A percentile compares a stretch with the other conserved stretches of the same genome.
Conservation (phyloP, 140 eudicot species). For the Cichorium intybus region DNA sequence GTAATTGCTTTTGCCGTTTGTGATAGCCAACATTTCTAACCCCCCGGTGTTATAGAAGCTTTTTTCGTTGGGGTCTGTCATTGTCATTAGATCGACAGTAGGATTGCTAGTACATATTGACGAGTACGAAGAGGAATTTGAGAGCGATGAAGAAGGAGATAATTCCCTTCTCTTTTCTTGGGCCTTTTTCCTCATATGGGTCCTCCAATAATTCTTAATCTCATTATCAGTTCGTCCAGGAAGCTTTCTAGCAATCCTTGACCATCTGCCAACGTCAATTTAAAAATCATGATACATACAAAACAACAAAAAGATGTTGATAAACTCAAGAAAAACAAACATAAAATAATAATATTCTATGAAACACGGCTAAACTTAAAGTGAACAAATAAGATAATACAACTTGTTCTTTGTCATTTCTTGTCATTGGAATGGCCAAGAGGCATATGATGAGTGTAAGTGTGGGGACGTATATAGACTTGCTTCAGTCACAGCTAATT, state of each 20-base stretch:
- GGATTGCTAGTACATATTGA: slow-evolving; percentile 30
- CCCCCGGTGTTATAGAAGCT: slow-evolving; percentile 54
- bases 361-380: not conserved
- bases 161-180: slow-evolving; percentile 43
- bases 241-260: slow-evolving; percentile 59
- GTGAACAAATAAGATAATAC: slow-evolving; percentile 19
- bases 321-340: slow-evolving; percentile 1
- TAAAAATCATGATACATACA: not conserved
- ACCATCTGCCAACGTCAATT: slow-evolving; percentile 46
- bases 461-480: slow-evolving; percentile 21
- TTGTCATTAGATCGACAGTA: slow-evolving; percentile 24
- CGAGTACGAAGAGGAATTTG: slow-evolving; percentile 42
- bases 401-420: slow-evolving; percentile 34
- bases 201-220: slow-evolving; percentile 69
- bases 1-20: slow-evolving; percentile 3
- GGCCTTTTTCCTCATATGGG: slow-evolving; percentile 60
- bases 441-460: slow-evolving; percentile 12
- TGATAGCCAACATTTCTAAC: slow-evolving; percentile 14
- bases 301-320: not conserved
- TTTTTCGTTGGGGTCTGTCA: slow-evolving; percentile 27
- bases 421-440: slow-evolving; percentile 15
- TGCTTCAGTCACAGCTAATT: slow-evolving; percentile 12
- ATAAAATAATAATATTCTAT: not conserved
- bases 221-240: slow-evolving; percentile 73
- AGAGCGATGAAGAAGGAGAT: slow-evolving; percentile 29